Evolutionary conservation across 2,329 filamentous ascomycete species (phyloP), one percentile per base, ranked within the genome.

Genomic region (Thielaviopsis musarum): DNA sequence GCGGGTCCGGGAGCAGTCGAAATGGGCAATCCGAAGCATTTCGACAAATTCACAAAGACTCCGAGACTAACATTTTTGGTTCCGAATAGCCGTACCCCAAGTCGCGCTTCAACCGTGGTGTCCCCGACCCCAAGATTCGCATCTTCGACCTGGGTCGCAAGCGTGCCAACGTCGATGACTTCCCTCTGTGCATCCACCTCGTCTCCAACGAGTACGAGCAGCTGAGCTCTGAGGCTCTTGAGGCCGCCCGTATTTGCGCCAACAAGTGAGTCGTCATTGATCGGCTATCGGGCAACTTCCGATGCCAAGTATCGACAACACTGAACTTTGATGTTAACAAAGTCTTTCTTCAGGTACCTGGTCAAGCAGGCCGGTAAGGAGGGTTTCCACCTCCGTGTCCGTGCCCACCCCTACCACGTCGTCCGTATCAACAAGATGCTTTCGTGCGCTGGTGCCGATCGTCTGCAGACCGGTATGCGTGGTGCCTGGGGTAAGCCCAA

Each of bases 401-500:
- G 93, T 74, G 91, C 90, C 73, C 93, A 98, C 84, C 93, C 93
- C 68, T 98, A 88, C 89, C 93, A 98, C 83, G 93, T 98, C 79
- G 87, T 98, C 83, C 93, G 93, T 79, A 98, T 98, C 91, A 98
- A 98, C 90, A 98, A 98, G 88, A 98, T 98, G 93, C 91, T 98
- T 89, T 97, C 93, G 74, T 98, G 93, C 78, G 93, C 93, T 73
- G 93, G 93, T 84, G 93, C 93, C 85, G 93, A 98, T 97, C 90
- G 93, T 87, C 83, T 98, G 77, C 93, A 98, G 80, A 98, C 93
- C 70, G 93, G 93, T 83, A 98, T 98, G 93, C 91, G 93, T 87
- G 93, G 93, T 85, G 93, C 93, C 70, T 98, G 90, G 85, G 93
- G 93, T 74, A 98, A 98, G 87, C 93, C 93, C 76, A 95, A 97